Base-by-base conservation (phyloP, 148 eudicot species). In the Linanthus parryae region DNA sequence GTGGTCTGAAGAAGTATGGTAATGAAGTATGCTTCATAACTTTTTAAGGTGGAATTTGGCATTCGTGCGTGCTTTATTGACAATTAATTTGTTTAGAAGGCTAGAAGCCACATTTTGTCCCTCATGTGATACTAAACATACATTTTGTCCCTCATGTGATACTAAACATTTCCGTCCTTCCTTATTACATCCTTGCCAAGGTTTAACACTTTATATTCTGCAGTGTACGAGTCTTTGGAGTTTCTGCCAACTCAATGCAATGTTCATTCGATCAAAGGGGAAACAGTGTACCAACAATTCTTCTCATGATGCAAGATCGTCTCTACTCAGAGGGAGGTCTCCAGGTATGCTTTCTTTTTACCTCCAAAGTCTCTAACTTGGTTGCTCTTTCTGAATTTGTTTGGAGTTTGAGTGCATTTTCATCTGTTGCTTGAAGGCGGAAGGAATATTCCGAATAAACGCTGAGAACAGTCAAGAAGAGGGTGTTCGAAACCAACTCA, bases 211-310 rank as follows among this genome's bases (percentile, higher is more conserved):
- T 36, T 24, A 37, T 61, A 17, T 39, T 64, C 5, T 70, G 25
- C 83, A 89, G 97, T 67, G 77, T 60, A 24, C 73, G 88, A 11
- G 91, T 85, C 3, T 89, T 89, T 61, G 95, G 97, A 49, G 95
- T 89, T 48, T 85, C 97, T 66, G 81, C 85, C 28, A 71, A 72
- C 64, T 89, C 97, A n/a, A 85, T 89, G 97, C 97, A 85, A 40
- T 80, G 91, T 58, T 73, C 83, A 8, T 69, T 70, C 31, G 97
- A 89, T 61, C 75, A 63, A 29, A 73, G 83, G 62, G 94, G 97
- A 34, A 89, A 84, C 56, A 79, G 94, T 40, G 90, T 89, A 38
- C 97, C 97, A 2, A 85, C 83, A 9, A 77, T 89, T 68, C 94
- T 89, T 33, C 67, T 85, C 14, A 61, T 65, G 83, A 64, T 89